Percentiles rank a stretch among this genome's conserved stretches.
Evolutionary conservation across 2,329 filamentous ascomycete species (phyloP).

Genomic region (Pseudocercospora fuligena): DNA sequence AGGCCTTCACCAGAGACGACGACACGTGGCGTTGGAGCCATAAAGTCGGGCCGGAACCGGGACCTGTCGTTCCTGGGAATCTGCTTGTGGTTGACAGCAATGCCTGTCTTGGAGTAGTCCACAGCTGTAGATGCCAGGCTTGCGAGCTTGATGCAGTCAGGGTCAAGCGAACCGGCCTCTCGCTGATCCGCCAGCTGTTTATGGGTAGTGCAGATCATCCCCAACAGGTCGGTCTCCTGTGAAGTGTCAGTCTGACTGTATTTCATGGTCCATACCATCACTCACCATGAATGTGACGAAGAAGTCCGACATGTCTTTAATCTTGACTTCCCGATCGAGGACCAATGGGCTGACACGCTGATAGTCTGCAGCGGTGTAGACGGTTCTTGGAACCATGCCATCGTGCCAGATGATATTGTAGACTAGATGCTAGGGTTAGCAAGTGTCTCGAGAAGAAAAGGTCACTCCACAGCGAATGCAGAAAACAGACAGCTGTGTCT

Average conservation of each 20-base stretch:
- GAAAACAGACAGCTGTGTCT: too few relatives aligned
- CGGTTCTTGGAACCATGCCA: slow-evolving; percentile 50
- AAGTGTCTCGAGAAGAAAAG: too few relatives aligned
- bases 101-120: slow-evolving; percentile 61
- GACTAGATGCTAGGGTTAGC: slow-evolving; percentile 38
- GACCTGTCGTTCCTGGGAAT: slow-evolving; percentile 47
- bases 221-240: slow-evolving; percentile 56
- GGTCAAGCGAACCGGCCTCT: slow-evolving; percentile 38
- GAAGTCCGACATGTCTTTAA: slow-evolving; percentile 75
- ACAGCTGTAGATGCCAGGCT: slow-evolving; percentile 46
- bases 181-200: slow-evolving; percentile 48
- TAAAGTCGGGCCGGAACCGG: slow-evolving; percentile 57
- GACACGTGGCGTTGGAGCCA: slow-evolving; percentile 55
- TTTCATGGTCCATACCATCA: neutral
- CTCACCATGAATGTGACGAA: slow-evolving; percentile 74
- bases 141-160: slow-evolving; percentile 46
- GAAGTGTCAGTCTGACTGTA: slow-evolving; percentile 46
- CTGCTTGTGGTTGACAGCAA: slow-evolving; percentile 54
- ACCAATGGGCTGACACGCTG: slow-evolving; percentile 60
- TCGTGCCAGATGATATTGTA: slow-evolving; percentile 80
- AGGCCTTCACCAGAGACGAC: slow-evolving; percentile 51
- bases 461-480: too few relatives aligned
- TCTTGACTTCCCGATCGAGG: slow-evolving; percentile 64
- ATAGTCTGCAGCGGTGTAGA: slow-evolving; percentile 71
- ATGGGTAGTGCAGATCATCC: slow-evolving; percentile 49